Conservation (phyloP, 2,329 filamentous ascomycete species). For the Xylaria polymorpha region DNA sequence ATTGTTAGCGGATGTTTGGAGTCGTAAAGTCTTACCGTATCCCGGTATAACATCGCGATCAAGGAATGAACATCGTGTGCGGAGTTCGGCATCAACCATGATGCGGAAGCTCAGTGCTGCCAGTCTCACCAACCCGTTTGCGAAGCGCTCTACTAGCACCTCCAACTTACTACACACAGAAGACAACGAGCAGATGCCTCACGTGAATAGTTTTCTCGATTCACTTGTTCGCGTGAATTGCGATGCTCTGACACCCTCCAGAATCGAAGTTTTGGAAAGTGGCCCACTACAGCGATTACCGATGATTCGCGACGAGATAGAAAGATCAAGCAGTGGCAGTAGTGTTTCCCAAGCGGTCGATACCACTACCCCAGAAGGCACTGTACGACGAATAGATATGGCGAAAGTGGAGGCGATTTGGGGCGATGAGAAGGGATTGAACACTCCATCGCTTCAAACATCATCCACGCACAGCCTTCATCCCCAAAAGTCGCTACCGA, state of each 20-base stretch:
- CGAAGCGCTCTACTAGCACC: conserved; percentile 73
- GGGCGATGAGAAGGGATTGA: conserved; percentile 37
- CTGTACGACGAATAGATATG: conserved; percentile 43
- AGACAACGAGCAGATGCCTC: conserved; percentile 45
- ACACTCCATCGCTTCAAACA: conserved; percentile 37
- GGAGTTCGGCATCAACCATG: conserved; percentile 83
- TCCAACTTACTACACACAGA: conserved; percentile 52
- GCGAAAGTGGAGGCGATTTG: conserved; percentile 42
- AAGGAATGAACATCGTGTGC: conserved; percentile 76
- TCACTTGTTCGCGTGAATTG: conserved; percentile 41
- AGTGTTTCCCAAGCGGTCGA: conserved; percentile 33
- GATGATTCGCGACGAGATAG: conserved; percentile 48
- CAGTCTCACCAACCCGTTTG: conserved; percentile 81
- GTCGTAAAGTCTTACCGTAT: conserved; percentile 80
- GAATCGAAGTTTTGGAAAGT: conserved; percentile 38
- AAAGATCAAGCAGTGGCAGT: conserved; percentile 43
- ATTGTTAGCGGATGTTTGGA: conserved; percentile 83
- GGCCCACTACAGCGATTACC: conserved; percentile 44
- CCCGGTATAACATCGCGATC: conserved; percentile 79
- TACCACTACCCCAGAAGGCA: conserved; percentile 38
- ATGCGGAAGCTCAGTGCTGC: conserved; percentile 89
- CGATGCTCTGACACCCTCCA: conserved; percentile 37
- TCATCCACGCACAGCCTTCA: conserved; percentile 41
- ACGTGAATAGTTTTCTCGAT: conserved; percentile 42
- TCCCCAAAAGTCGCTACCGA: conserved; percentile 36